Evolutionary conservation across 805 yeast genomes (phyloP).

Genomic region (Saturnispora sanitii): DNA sequence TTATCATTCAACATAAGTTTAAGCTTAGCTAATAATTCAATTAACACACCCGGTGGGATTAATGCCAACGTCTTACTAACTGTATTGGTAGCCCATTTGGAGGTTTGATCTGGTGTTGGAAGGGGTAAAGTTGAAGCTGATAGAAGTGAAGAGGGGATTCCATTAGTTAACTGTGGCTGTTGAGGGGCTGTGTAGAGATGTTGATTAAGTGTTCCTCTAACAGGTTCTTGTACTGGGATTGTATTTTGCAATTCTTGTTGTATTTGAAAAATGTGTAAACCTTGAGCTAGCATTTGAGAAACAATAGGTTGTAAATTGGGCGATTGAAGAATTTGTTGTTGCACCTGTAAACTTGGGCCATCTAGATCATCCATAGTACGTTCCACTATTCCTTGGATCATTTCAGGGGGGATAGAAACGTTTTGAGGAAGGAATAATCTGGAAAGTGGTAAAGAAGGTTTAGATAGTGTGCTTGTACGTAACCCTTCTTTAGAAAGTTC

Average conservation of each 20-base stretch:
- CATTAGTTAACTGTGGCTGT: conserved; percentile 18
- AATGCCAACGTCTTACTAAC: conserved; percentile 52
- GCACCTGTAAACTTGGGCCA: conserved; percentile 14
- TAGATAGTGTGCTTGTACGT: conserved; percentile 28
- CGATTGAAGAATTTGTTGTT: conserved; percentile 21
- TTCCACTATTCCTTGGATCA: conserved; percentile 15
- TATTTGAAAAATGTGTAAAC: conserved; percentile 28
- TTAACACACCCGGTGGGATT: conserved; percentile 61
- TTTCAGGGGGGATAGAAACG: conserved; percentile 48
- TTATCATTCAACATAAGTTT: conserved; percentile 47
- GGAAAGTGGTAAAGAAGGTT: conserved; percentile 35
- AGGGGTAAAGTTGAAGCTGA: conserved; percentile 50
- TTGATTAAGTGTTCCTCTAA: conserved; percentile 5
- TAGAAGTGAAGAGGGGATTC: conserved; percentile 36
- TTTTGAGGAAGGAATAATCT: conserved; percentile 43
- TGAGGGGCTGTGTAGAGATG: conserved; percentile 8
- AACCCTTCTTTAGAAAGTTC: conserved; percentile 56
- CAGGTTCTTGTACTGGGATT: conserved; percentile 3
- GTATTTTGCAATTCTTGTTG: conserved; percentile 2
- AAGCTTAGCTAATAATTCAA: conserved; percentile 58
- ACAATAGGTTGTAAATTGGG: conserved; percentile 28
- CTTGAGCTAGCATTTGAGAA: conserved; percentile 28
- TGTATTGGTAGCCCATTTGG: conserved; percentile 35
- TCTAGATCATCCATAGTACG: not conserved
- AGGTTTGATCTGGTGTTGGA: conserved; percentile 24